Evolutionary conservation across 1,284 basidiomycete genomes (phyloP).

Genomic region (Agaricales sp.): DNA sequence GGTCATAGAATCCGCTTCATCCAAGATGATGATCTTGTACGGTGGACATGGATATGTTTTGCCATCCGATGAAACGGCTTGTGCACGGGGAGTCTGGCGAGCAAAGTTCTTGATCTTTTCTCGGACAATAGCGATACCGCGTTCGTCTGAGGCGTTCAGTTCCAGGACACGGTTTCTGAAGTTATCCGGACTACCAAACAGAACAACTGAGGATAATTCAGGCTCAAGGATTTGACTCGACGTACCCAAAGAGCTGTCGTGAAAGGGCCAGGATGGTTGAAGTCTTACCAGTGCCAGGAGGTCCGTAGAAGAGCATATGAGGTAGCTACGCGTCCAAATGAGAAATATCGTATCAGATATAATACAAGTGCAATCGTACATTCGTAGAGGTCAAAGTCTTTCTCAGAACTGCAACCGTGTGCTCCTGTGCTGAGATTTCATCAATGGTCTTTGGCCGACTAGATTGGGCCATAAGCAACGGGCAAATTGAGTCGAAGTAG

Average conservation of each 20-base stretch:
- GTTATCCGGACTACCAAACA: slow-evolving; percentile 76
- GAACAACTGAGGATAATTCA: not conserved
- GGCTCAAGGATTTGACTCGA: no score
- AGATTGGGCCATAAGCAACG: slow-evolving; percentile 8
- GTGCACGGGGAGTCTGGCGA: slow-evolving; percentile 83
- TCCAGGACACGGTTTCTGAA: slow-evolving; percentile 92
- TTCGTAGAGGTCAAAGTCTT: slow-evolving; percentile 92
- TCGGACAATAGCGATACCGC: slow-evolving; percentile 92
- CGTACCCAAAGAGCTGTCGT: slow-evolving; percentile 95
- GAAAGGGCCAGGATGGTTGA: slow-evolving; percentile 95
- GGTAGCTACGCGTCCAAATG: slow-evolving; percentile 60
- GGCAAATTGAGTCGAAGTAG: slow-evolving; percentile 3
- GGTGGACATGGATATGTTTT: slow-evolving; percentile 92
- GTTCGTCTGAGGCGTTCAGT: slow-evolving; percentile 98
- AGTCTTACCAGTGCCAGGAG: slow-evolving; percentile 98
- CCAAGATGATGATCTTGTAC: slow-evolving; percentile 98
- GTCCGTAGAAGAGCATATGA: slow-evolving; percentile 99
- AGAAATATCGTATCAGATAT: slow-evolving; percentile 4
- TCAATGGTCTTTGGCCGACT: slow-evolving; percentile 97
- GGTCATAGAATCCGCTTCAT: slow-evolving; percentile 99
- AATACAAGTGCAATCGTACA: slow-evolving; percentile 34
- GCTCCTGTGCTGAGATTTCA: slow-evolving; percentile 94
- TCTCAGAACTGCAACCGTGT: slow-evolving; percentile 85
- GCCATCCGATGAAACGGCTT: slow-evolving; percentile 65
- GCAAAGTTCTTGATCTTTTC: slow-evolving; percentile 99